Evolutionary conservation across 2,329 filamentous ascomycete species (phyloP).

Genomic region (Microsporum audouinii): DNA sequence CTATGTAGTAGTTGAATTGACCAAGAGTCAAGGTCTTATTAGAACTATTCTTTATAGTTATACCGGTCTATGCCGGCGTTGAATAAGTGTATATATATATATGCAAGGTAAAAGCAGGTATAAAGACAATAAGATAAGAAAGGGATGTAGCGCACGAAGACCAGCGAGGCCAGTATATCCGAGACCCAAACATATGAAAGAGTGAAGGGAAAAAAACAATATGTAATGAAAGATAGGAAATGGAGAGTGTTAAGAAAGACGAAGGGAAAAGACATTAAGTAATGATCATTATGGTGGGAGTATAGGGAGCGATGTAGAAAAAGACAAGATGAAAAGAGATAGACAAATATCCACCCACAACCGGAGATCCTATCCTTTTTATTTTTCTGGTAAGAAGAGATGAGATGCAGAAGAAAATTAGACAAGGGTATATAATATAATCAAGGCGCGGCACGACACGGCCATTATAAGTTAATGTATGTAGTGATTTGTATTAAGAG

Average conservation of each 20-base stretch:
- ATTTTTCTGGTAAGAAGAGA: background rate
- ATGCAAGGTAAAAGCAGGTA: background rate
- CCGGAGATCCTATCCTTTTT: background rate
- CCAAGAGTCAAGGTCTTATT: background rate
- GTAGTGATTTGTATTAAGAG: background rate
- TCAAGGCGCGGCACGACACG: background rate
- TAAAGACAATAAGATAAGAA: background rate
- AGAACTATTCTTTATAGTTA: background rate
- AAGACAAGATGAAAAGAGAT: background rate
- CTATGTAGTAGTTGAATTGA: background rate
- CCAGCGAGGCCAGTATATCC: background rate
- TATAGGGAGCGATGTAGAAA: background rate
- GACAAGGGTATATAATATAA: background rate
- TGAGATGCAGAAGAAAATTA: background rate
- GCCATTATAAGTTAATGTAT: background rate
- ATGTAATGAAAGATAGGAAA: background rate
- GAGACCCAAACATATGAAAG: background rate
- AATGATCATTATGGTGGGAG: background rate
- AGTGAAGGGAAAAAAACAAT: background rate
- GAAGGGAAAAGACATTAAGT: slow-evolving; percentile 4
- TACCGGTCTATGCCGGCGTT: no score
- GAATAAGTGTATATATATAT: no score
- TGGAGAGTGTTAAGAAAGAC: background rate
- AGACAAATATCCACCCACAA: background rate
- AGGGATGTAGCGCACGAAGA: background rate